Conservation (phyloP, 2,329 filamentous ascomycete species). For the Ophiostoma sp. region DNA sequence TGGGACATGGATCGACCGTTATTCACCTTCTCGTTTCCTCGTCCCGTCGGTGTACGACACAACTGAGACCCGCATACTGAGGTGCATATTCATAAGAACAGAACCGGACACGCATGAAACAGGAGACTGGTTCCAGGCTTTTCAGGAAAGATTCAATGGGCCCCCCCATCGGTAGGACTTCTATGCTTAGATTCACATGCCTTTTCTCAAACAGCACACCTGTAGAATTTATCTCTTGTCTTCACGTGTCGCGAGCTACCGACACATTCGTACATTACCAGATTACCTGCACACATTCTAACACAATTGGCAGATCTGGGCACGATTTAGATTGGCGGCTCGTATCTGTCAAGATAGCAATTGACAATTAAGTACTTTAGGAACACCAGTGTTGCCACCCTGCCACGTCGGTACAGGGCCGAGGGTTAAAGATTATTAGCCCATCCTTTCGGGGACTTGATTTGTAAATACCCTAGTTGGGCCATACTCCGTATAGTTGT, state of each 20-base stretch:
- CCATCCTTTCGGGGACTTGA: no score
- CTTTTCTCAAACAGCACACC: neutral
- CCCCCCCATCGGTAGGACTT: neutral
- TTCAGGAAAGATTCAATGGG: neutral
- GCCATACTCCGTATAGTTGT: no score
- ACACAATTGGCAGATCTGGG: no score
- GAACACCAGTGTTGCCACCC: neutral
- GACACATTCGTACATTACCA: no score
- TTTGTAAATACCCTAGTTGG: no score
- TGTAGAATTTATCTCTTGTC: neutral
- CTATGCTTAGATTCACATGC: neutral
- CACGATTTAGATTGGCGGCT: no score
- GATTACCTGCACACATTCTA: no score
- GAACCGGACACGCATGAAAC: neutral
- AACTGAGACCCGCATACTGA: neutral
- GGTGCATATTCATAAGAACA: neutral
- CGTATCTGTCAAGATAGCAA: no score
- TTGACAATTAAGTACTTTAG: no score
- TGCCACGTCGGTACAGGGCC: slow-evolving; percentile 2
- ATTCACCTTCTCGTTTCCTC: neutral
- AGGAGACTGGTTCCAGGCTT: neutral
- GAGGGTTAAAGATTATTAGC: neutral
- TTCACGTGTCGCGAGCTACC: neutral
- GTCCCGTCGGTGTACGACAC: slow-evolving; percentile 5
- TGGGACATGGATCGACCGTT: neutral